Percentiles rank a stretch among this genome's conserved stretches.
Evolutionary conservation across 2,329 filamentous ascomycete species (phyloP).

Genomic region (Shiraia bambusicola): DNA sequence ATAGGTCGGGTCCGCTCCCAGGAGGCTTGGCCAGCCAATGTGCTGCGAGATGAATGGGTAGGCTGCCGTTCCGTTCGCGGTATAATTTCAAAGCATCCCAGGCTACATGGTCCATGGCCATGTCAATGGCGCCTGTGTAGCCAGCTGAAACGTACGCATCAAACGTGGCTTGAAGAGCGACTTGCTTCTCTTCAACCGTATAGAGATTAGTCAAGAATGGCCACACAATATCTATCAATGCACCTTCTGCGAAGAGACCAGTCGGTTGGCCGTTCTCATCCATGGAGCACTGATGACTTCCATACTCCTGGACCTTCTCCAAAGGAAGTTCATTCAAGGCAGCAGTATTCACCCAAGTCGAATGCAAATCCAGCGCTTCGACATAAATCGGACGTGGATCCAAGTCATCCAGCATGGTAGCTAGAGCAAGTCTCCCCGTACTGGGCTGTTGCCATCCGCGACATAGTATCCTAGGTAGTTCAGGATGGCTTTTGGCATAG

Average conservation of each 20-base stretch:
- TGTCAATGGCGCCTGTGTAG: slow-evolving; percentile 56
- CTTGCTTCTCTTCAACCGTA: slow-evolving; percentile 48
- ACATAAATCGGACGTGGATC: slow-evolving; percentile 54
- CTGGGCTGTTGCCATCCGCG: slow-evolving; percentile 50
- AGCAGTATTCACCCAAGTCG: slow-evolving; percentile 54
- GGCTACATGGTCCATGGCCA: slow-evolving; percentile 43
- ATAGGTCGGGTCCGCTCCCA: slow-evolving; percentile 43
- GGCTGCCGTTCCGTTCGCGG: slow-evolving; percentile 14
- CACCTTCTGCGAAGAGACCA: slow-evolving; percentile 12
- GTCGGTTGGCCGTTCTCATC: slow-evolving; percentile 10
- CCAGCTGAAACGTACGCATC: slow-evolving; percentile 49
- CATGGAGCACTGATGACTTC: slow-evolving; percentile 8
- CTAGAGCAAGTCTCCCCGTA: slow-evolving; percentile 51
- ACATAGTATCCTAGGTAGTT: slow-evolving; percentile 48
- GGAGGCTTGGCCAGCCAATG: slow-evolving; percentile 55
- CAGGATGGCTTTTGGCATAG: slow-evolving; percentile 47
- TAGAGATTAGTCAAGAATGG: slow-evolving; percentile 51
- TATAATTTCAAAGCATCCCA: slow-evolving; percentile 36
- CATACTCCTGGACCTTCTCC: slow-evolving; percentile 30
- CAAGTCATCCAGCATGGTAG: slow-evolving; percentile 52
- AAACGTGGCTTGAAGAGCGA: slow-evolving; percentile 49
- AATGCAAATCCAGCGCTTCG: slow-evolving; percentile 56
- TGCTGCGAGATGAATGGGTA: slow-evolving; percentile 51
- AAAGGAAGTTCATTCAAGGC: slow-evolving; percentile 52
- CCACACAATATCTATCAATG: slow-evolving; percentile 43